Percentiles rank a stretch among this genome's conserved stretches.
Evolutionary conservation across 768 basidiomycete species (phyloP).

Genomic region (Cyclocybe aegerita): DNA sequence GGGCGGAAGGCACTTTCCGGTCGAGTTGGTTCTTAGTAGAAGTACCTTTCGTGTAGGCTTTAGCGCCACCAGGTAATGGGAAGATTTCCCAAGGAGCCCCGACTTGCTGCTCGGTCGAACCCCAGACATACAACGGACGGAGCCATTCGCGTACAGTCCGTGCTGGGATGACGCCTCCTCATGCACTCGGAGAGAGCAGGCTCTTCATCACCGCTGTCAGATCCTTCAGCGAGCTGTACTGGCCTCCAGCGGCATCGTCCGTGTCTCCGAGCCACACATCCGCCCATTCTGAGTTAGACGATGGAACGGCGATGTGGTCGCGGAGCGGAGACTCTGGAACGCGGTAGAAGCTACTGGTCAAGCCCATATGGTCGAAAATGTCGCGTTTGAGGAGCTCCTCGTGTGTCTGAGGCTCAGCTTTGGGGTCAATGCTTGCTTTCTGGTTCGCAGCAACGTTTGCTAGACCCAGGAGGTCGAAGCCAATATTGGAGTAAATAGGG

Average conservation of each 20-base stretch:
- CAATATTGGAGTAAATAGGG: slow-evolving; percentile 75
- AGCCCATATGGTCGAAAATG: slow-evolving; percentile 45
- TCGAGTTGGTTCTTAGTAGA: neutral
- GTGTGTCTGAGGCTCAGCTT: slow-evolving; percentile 30
- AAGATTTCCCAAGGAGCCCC: slow-evolving; percentile 45
- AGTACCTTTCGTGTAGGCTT: slow-evolving; percentile 33
- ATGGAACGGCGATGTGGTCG: slow-evolving; percentile 38
- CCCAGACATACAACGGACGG: slow-evolving; percentile 37
- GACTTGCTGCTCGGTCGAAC: slow-evolving; percentile 32
- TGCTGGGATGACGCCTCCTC: slow-evolving; percentile 31
- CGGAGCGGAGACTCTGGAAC: slow-evolving; percentile 30
- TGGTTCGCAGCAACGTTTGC: slow-evolving; percentile 56
- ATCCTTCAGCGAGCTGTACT: slow-evolving; percentile 51
- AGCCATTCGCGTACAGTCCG: slow-evolving; percentile 42
- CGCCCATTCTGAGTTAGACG: slow-evolving; percentile 32
- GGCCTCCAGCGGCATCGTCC: slow-evolving; percentile 46
- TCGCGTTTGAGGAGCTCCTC: slow-evolving; percentile 46
- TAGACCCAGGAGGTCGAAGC: slow-evolving; percentile 74
- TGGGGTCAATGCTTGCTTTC: slow-evolving; percentile 26
- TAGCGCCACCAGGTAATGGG: slow-evolving; percentile 24
- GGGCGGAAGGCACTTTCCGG: too few species aligned
- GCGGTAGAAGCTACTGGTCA: slow-evolving; percentile 45
- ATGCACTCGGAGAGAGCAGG: slow-evolving; percentile 39
- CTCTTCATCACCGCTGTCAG: slow-evolving; percentile 41
- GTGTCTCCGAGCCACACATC: slow-evolving; percentile 38